Conservation (phyloP, 148 eudicot species). For the Rhododendron simsii region DNA sequence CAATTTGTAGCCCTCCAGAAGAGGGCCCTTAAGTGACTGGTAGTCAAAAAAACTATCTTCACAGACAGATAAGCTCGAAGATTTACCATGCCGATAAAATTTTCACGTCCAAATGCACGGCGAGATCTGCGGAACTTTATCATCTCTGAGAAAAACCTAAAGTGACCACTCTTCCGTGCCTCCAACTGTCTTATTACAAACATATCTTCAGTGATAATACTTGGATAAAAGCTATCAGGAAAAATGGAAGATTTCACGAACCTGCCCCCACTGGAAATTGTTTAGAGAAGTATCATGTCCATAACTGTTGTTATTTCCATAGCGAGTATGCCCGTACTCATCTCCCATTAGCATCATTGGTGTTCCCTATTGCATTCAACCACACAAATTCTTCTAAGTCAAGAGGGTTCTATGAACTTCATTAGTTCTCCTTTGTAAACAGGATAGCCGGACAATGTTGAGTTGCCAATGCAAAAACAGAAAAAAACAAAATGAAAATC, state of each 20-base stretch:
- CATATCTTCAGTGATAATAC: background rate
- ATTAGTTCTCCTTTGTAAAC: background rate
- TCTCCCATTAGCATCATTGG: conserved; percentile 99
- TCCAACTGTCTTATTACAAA: conserved; percentile 52
- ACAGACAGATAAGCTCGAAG: conserved; percentile 8
- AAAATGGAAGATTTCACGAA: conserved; percentile 24
- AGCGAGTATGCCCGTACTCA: conserved; percentile 94
- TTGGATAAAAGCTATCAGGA: background rate
- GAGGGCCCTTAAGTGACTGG: background rate
- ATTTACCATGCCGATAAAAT: conserved; percentile 59
- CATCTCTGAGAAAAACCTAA: conserved; percentile 82
- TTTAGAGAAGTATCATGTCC: conserved; percentile 86
- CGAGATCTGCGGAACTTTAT: conserved; percentile 61
- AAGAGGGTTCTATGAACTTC: background rate
- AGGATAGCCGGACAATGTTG: background rate
- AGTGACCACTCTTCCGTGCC: conserved; percentile 51
- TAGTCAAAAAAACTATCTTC: background rate
- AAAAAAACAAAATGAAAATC: background rate
- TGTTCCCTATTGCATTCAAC: conserved; percentile 52
- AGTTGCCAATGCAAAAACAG: background rate
- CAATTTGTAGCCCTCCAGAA: background rate
- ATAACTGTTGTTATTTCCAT: conserved; percentile 94
- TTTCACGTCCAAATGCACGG: conserved; percentile 53
- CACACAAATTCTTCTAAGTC: background rate
- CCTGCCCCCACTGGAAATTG: conserved; percentile 93